Conservation (phyloP, 768 basidiomycete genomes). For the Pleurotus pulmonarius region DNA sequence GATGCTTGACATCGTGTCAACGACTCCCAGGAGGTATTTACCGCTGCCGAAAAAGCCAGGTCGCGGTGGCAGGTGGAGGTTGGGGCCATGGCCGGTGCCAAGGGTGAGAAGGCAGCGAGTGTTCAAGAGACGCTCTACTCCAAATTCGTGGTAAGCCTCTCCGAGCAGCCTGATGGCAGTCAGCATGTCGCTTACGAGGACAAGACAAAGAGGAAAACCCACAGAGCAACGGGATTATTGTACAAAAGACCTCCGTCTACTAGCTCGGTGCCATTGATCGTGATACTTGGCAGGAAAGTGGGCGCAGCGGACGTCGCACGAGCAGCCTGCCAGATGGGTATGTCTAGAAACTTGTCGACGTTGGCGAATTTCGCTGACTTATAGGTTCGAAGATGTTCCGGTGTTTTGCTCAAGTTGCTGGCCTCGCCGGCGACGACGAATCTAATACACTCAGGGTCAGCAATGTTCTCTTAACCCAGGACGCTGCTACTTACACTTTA, state of each 20-base stretch:
- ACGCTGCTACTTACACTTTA: background rate
- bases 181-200: no score
- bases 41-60: background rate
- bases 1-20: background rate
- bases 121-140: background rate
- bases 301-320: constrained; percentile 25
- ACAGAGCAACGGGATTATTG: constrained; percentile 12
- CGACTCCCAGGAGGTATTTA: background rate
- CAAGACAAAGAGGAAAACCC: background rate
- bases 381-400: constrained; percentile 14
- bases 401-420: background rate
- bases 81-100: background rate
- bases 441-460: background rate
- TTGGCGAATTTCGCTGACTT: background rate
- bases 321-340: constrained; percentile 25
- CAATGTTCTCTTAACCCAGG: no score
- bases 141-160: background rate
- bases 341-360: constrained; percentile 3
- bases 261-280: constrained; percentile 9
- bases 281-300: constrained; percentile 18
- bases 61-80: background rate
- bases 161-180: background rate
- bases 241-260: constrained; percentile 14
- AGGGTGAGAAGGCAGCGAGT: background rate
- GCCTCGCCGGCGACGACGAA: background rate